Evolutionary conservation across 495 filamentous ascomycete genomes (phyloP).

Genomic region (Staphylotrichum tortipilum): DNA sequence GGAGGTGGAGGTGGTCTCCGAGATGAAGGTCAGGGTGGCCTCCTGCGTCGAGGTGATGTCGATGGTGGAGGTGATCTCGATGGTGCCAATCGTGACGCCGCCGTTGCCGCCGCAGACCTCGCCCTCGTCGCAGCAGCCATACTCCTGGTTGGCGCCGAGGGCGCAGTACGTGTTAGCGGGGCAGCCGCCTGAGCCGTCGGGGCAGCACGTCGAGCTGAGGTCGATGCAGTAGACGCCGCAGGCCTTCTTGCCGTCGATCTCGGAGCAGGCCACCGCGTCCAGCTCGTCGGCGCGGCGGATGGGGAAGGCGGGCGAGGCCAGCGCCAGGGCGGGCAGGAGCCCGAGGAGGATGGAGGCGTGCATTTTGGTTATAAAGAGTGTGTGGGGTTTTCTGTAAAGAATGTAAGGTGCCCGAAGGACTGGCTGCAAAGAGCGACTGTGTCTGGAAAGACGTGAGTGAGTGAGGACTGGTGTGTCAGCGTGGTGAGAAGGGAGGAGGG

Average conservation of each 20-base stretch:
- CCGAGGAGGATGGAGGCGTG: conserved; percentile 11
- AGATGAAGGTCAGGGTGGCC: not conserved
- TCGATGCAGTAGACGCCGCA: conserved; percentile 4
- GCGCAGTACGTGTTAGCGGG: not conserved
- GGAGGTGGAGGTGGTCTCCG: conserved; percentile 7
- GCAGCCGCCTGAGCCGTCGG: not conserved
- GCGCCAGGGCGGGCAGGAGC: conserved; percentile 10
- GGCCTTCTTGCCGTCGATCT: not conserved
- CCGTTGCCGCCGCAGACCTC: conserved; percentile 4
- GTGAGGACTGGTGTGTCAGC: conserved; percentile 1
- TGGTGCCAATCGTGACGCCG: not conserved
- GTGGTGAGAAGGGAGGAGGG: conserved; percentile 1
- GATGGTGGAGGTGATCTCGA: not conserved
- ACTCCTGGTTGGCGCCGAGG: not conserved
- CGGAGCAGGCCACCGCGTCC: not conserved
- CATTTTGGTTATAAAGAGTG: conserved; percentile 7
- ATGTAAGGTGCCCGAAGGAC: not conserved
- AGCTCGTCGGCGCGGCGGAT: not conserved
- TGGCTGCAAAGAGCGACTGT: conserved; percentile 7
- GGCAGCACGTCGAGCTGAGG: conserved; percentile 4
- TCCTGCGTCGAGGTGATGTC: conserved; percentile 3
- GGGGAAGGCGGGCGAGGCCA: not conserved
- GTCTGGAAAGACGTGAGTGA: conserved; percentile 3
- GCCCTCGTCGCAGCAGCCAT: conserved; percentile 4
- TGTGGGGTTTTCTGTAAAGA: no score